phyloP scores from a whole-genome alignment of 78 protist genomes.

The Chrysochromulina parva region DNA sequence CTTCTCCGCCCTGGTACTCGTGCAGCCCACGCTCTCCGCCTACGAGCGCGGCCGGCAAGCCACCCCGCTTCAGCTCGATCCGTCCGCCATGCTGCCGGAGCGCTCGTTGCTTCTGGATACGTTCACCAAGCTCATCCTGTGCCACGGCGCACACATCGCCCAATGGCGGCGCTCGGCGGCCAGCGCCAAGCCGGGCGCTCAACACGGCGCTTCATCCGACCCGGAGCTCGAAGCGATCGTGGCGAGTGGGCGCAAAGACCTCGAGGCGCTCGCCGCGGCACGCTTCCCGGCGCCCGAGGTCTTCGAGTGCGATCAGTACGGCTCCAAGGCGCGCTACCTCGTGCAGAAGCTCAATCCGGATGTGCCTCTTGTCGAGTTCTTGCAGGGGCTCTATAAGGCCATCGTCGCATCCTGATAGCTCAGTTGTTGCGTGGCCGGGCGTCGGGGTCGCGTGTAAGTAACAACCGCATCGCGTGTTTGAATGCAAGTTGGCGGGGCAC shows the following conservation, averaged over 20 bases:
- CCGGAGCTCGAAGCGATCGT: background rate
- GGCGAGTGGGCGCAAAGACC: background rate
- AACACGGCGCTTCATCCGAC: background rate
- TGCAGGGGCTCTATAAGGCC: background rate
- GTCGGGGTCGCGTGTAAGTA: no score
- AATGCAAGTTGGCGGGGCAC: no score
- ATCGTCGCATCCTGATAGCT: background rate
- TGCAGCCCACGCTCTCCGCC: background rate
- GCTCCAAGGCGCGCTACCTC: slow-evolving; percentile 16
- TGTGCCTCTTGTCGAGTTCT: background rate
- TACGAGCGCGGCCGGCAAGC: background rate
- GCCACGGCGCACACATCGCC: background rate
- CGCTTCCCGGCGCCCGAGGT: slow-evolving; percentile 9
- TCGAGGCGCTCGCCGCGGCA: background rate
- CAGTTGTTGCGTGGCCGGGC: no score
- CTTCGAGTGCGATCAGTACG: background rate
- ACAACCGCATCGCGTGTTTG: no score
- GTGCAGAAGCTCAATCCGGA: slow-evolving; percentile 2
- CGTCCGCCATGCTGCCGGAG: background rate
- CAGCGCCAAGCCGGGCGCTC: no score
- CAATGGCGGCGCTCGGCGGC: background rate
- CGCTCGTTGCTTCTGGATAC: background rate
- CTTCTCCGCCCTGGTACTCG: background rate
- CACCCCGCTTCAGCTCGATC: background rate
- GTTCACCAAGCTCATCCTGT: background rate